Percentiles rank a stretch among this genome's conserved stretches.
phyloP scores from a whole-genome alignment of 441 rosid genomes.

The Arabidopsis lyrata region DNA sequence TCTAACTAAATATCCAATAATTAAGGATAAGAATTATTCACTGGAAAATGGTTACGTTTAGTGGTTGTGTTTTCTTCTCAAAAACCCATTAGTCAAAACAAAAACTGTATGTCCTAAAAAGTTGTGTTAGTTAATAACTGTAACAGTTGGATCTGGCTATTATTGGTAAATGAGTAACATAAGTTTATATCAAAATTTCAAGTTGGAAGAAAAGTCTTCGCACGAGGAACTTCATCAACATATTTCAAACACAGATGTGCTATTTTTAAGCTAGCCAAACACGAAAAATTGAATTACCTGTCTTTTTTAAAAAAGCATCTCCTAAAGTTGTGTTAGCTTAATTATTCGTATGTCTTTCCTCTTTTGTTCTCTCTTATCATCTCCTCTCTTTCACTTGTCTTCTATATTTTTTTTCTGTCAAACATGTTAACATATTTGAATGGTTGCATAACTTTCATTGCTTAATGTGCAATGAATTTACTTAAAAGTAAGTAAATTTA shows the following conservation, averaged over 20 bases:
- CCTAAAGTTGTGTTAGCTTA: no score
- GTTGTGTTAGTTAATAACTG: slow-evolving; percentile 28
- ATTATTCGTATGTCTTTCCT: background rate
- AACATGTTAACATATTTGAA: no score
- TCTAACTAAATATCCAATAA: slow-evolving; percentile 5
- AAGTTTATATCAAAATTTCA: no score
- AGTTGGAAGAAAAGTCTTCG: background rate
- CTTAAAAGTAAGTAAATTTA: no score
- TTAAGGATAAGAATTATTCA: slow-evolving; percentile 37
- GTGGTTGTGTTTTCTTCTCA: slow-evolving; percentile 26
- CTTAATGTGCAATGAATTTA: no score
- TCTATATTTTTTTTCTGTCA: background rate
- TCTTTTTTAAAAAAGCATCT: no score
- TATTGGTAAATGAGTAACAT: background rate
- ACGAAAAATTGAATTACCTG: background rate
- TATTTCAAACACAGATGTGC: background rate
- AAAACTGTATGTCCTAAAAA: slow-evolving; percentile 23
- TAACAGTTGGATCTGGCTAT: slow-evolving; percentile 23
- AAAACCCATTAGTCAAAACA: background rate
- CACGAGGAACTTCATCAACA: background rate
- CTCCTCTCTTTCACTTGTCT: background rate
- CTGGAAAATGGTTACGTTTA: slow-evolving; percentile 14
- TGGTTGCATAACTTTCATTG: no score
- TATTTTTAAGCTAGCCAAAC: no score
- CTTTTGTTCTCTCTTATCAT: slow-evolving; percentile 3